These are phyloP conservation scores for Plasmodium berghei DNA, from an alignment of 169 alveolate species.

Conservation along the genomic window DNA sequence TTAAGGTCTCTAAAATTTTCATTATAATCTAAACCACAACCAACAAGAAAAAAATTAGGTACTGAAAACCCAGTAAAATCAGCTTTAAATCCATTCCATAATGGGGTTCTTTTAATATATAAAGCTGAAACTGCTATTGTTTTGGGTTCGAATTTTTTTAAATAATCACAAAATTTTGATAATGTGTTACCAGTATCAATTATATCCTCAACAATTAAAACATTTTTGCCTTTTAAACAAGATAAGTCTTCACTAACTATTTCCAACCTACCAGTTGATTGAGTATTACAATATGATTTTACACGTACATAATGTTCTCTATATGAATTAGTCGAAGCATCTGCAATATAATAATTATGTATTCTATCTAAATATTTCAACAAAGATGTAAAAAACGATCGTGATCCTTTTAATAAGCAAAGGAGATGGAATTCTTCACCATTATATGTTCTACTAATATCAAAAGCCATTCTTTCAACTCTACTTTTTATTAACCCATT, in stretches of 20 bases:
- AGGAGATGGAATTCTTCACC: constrained; percentile 81
- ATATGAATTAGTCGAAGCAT: constrained; percentile 31
- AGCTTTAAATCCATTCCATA: constrained; percentile 81
- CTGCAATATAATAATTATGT: constrained; percentile 62
- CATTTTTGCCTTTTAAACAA: constrained; percentile 78
- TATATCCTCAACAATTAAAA: constrained; percentile 86
- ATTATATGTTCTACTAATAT: constrained; percentile 73
- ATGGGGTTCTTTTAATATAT: constrained; percentile 71
- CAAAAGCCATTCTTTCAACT: constrained; percentile 78
- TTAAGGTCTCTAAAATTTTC: constrained; percentile 71
- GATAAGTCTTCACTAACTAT: constrained; percentile 82
- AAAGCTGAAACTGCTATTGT: constrained; percentile 70
- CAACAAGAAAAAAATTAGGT: constrained; percentile 82
- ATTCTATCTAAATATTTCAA: constrained; percentile 77
- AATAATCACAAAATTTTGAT: constrained; percentile 71
- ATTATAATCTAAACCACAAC: constrained; percentile 82
- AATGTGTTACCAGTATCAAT: constrained; percentile 82
- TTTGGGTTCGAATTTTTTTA: constrained; percentile 78
- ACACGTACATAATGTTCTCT: constrained; percentile 84
- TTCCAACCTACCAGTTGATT: constrained; percentile 50
- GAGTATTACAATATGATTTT: constrained; percentile 77
- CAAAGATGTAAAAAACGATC: constrained; percentile 82
- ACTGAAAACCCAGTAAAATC: constrained; percentile 84
- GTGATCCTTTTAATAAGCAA: constrained; percentile 84
- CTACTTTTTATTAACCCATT: constrained; percentile 49